phyloP scores from a whole-genome alignment of 192 early-diverging fungal species.

The Coemansia aciculifera region DNA sequence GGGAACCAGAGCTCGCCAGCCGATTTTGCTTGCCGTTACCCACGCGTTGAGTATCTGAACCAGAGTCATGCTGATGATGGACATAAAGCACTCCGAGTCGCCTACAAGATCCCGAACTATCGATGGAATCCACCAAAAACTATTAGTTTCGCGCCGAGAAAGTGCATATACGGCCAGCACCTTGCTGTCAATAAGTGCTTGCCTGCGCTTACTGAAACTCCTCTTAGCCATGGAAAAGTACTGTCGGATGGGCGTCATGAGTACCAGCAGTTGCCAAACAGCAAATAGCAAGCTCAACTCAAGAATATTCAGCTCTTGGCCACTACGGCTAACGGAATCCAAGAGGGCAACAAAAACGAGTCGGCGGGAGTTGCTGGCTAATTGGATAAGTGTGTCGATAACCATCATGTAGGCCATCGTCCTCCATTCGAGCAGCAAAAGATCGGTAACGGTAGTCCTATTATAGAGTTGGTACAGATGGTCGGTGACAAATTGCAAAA shows the following conservation, averaged over 20 bases:
- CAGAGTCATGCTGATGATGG: neutral
- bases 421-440: conserved; percentile 7
- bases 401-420: neutral
- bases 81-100: neutral
- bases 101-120: neutral
- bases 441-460: neutral
- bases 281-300: neutral
- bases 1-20: conserved; percentile 35
- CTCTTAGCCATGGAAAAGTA: neutral
- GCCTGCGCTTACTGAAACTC: neutral
- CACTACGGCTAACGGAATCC: neutral
- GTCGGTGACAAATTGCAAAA: neutral
- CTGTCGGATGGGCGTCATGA: neutral
- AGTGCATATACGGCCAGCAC: neutral
- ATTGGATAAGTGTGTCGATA: neutral
- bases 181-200: conserved; percentile 10
- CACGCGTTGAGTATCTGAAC: conserved; percentile 22
- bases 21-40: conserved; percentile 27
- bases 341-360: conserved; percentile 10
- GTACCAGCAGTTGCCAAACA: conserved; percentile 15
- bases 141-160: conserved; percentile 1
- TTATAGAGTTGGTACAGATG: neutral
- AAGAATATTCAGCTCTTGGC: neutral
- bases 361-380: neutral
- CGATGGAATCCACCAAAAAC: neutral